Evolutionary conservation across 2,329 filamentous ascomycete genomes (phyloP).

Genomic region (Westerdykella sp.): DNA sequence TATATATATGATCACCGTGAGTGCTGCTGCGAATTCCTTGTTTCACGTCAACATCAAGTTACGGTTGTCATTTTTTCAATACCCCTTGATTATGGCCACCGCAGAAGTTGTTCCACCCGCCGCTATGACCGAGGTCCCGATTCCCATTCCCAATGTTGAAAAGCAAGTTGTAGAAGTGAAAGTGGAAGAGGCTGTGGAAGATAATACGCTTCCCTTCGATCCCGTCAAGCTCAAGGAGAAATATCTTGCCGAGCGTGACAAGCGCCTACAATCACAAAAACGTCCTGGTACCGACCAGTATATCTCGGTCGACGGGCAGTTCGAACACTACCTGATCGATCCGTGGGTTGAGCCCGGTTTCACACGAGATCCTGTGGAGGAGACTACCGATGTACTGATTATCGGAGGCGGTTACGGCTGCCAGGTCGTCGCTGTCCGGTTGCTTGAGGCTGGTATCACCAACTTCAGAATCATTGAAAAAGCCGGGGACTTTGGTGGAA

Average conservation of each 20-base stretch:
- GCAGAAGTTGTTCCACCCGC: background rate
- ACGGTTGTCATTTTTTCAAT: too few relatives aligned
- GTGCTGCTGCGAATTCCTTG: background rate
- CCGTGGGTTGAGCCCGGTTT: conserved; percentile 25
- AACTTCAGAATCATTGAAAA: conserved; percentile 42
- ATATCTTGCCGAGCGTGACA: conserved; percentile 26
- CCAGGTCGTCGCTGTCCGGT: conserved; percentile 37
- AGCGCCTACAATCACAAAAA: conserved; percentile 16
- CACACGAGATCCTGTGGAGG: conserved; percentile 20
- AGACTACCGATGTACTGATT: conserved; percentile 30
- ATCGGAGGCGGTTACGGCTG: conserved; percentile 44
- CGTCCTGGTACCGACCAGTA: conserved; percentile 22
- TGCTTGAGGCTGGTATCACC: conserved; percentile 36
- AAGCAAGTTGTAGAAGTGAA: conserved; percentile 15
- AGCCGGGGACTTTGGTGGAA: conserved; percentile 45
- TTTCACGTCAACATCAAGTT: background rate
- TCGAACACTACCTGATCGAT: conserved; percentile 21
- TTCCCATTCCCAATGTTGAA: conserved; percentile 10
- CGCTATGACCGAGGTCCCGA: conserved; percentile 12
- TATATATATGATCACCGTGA: background rate
- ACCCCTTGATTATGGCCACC: background rate
- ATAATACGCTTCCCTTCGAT: conserved; percentile 19
- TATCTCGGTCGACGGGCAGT: conserved; percentile 19
- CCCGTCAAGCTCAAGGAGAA: conserved; percentile 20
- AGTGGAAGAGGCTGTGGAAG: conserved; percentile 9